These are phyloP conservation scores for Carex pumila DNA, from an alignment of 176 grass and related monocot genomes.

Conservation along the genomic window DNA sequence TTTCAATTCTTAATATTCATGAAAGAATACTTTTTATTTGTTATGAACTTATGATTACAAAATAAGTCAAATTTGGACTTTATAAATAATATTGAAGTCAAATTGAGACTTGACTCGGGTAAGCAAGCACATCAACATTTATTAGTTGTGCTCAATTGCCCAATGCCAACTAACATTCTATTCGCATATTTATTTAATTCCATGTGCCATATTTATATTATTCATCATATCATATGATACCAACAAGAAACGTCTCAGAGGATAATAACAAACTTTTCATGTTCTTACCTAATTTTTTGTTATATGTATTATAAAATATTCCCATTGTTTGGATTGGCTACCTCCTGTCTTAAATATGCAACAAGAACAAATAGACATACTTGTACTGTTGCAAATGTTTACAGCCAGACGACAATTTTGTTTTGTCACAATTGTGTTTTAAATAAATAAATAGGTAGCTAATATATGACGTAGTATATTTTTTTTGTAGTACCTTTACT, in stretches of 20 bases:
- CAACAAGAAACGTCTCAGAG: constrained; percentile 9
- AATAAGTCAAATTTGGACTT: constrained; percentile 8
- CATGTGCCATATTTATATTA: neutral
- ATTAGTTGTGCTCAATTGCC: neutral
- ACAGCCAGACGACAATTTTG: neutral
- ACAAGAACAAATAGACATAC: neutral
- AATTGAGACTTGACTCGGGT: neutral
- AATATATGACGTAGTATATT: neutral
- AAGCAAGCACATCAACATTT: neutral
- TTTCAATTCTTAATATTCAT: neutral
- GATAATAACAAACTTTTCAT: constrained; percentile 6
- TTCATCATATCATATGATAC: neutral
- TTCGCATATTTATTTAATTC: constrained; percentile 7
- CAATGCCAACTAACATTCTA: constrained; percentile 16
- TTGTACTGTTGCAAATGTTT: neutral
- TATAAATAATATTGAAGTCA: constrained; percentile 5
- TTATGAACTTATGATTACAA: constrained; percentile 1
- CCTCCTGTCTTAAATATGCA: constrained; percentile 2
- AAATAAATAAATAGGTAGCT: neutral
- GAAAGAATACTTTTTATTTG: neutral
- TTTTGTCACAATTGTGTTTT: neutral
- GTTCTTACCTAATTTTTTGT: constrained; percentile 13
- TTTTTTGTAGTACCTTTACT: neutral
- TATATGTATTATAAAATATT: neutral
- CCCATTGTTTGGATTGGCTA: neutral